Percentiles rank a stretch among this genome's conserved stretches.
Conservation (phyloP, 495 filamentous ascomycete genomes). For the Aspergillus ellipticus region DNA sequence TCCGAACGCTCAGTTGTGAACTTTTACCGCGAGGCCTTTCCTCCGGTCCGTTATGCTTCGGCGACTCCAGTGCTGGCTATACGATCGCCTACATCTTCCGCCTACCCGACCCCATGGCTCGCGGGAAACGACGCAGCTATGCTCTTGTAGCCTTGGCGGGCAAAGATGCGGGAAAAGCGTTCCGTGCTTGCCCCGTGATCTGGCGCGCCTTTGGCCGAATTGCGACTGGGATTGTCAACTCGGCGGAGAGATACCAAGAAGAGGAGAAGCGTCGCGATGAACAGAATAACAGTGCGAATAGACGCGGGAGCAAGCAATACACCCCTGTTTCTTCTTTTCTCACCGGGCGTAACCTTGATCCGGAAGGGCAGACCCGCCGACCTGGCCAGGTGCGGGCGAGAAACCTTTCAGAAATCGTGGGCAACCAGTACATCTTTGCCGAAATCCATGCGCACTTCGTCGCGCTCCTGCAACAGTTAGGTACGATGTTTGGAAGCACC, state of each 20-base stretch:
- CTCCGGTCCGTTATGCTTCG: conserved; percentile 81
- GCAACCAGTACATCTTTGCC: conserved; percentile 82
- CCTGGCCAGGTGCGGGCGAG: conserved; percentile 61
- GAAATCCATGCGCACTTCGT: conserved; percentile 81
- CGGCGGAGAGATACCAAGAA: conserved; percentile 53
- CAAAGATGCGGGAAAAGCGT: conserved; percentile 68
- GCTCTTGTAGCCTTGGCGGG: conserved; percentile 76
- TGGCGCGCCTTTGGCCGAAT: conserved; percentile 73
- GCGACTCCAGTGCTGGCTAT: conserved; percentile 76
- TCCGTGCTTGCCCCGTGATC: conserved; percentile 70
- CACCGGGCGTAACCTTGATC: conserved; percentile 56
- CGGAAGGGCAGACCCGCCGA: conserved; percentile 50
- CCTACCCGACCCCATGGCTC: conserved; percentile 81
- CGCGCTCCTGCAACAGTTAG: conserved; percentile 63
- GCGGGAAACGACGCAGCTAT: conserved; percentile 81
- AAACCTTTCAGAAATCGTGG: conserved; percentile 81
- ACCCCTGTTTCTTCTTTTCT: conserved; percentile 63
- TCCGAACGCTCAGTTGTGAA: conserved; percentile 84
- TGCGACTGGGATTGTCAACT: conserved; percentile 67
- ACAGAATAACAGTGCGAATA: conserved; percentile 25
- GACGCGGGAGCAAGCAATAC: conserved; percentile 32
- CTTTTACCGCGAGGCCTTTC: conserved; percentile 72
- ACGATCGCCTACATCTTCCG: conserved; percentile 93
- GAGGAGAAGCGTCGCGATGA: conserved; percentile 46
- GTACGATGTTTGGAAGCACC: conserved; percentile 45